Evolutionary conservation across 257 asterid genomes (phyloP), one percentile per base, ranked within the genome.

Genomic region (Oldenlandia corymbosa): DNA sequence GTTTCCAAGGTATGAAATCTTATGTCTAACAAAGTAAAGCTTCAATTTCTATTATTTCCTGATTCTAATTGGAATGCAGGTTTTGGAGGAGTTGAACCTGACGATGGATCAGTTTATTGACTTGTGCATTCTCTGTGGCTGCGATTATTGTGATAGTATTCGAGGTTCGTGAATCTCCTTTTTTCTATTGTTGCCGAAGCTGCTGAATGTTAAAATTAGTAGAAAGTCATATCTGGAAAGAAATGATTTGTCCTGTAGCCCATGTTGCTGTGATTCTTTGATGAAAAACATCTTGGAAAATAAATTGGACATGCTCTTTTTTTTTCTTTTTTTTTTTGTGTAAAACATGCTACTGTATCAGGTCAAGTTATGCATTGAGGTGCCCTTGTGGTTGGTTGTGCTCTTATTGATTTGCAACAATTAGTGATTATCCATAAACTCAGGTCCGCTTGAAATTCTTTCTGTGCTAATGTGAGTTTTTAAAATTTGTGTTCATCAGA

Each of bases 81-180:
- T 87, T 69, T 74, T 93, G 81, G 99, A 87, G 81, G 97, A 79
- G 75, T 78, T 93, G 68, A 69, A 78, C 69, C 91, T 93, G 69
- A 83, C 92, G 53, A 90, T 93, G 99, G 99, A 93, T 84, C 99
- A 93, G 71, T 93, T 93, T 70, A 93, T 87, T 57, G 95, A 93
- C 83, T 84, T 93, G 67, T 90, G 99, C 83, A 90, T 93, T 78
- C 91, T 93, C 21, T 87, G 88, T 72, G 99, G 99, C 41, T 90
- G 97, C 57, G 99, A 93, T 83, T 93, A 93, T 59, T 93, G 99
- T 65, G 97, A 93, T 53, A 93, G 94, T 81, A 93, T 93, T 62
- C 83, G 85, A 81, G 99, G 99, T 93, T 81, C 73, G 47, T 26
- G 9, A 46, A 37, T 28, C 30, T 34, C n/a, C 51, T 51, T 8